Evolutionary conservation across 1,284 basidiomycete genomes (phyloP).

Genomic region (Waitea zeae): DNA sequence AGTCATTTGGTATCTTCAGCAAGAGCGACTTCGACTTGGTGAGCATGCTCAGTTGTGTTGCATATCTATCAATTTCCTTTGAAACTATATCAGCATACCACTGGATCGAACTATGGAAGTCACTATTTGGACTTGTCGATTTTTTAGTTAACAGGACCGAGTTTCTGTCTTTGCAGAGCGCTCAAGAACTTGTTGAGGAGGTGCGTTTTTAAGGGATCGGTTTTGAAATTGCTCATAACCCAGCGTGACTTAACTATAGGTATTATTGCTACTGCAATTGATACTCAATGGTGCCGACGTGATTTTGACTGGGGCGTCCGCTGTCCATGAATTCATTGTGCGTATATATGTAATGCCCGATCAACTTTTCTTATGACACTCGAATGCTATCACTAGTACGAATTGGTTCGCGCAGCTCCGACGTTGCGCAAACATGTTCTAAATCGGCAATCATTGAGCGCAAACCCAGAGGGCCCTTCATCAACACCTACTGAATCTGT

Average conservation of each 20-base stretch:
- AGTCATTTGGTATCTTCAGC: constrained; percentile 35
- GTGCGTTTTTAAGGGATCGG: constrained; percentile 28
- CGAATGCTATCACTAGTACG: constrained; percentile 25
- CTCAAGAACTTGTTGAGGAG: constrained; percentile 8
- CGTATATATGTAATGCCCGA: neutral
- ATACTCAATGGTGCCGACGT: constrained; percentile 27
- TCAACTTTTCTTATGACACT: neutral
- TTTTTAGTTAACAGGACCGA: constrained; percentile 36
- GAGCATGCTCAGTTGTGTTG: constrained; percentile 6
- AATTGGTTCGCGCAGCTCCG: constrained; percentile 35
- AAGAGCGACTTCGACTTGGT: constrained; percentile 33
- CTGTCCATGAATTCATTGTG: constrained; percentile 43
- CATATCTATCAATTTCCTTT: neutral
- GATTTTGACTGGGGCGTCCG: constrained; percentile 29
- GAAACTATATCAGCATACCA: constrained; percentile 29
- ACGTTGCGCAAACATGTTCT: constrained; percentile 31
- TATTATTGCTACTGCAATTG: constrained; percentile 32
- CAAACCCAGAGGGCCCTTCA: too few species aligned
- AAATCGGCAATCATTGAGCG: too few species aligned
- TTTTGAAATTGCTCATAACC: constrained; percentile 11
- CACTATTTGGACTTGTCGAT: constrained; percentile 29
- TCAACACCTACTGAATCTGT: too few species aligned
- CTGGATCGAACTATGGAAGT: constrained; percentile 45
- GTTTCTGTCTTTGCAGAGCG: constrained; percentile 26
- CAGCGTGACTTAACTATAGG: constrained; percentile 20